Evolutionary conservation across 2,329 filamentous ascomycete species (phyloP).

Genomic region (Apiospora marii): DNA sequence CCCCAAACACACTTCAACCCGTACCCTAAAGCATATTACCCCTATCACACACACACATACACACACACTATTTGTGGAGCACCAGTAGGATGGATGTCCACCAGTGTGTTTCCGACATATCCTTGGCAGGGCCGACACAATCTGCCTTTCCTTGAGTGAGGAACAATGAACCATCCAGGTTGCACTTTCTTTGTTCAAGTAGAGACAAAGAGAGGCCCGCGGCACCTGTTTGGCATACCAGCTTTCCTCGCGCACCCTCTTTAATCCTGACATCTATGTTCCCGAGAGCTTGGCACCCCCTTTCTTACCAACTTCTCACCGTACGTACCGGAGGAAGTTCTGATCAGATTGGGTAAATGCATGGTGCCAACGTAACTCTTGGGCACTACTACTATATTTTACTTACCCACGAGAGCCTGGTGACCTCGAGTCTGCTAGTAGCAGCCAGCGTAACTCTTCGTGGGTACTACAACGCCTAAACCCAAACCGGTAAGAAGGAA

Average conservation of each 20-base stretch:
- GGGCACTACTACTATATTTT: not conserved
- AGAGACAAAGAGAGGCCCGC: not conserved
- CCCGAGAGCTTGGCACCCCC: not conserved
- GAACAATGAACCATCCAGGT: not conserved
- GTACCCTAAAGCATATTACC: not conserved
- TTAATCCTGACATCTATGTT: not conserved
- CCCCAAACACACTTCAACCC: not conserved
- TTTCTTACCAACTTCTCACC: not conserved
- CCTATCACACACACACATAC: not conserved
- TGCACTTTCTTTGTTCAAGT: not conserved
- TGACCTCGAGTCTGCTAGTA: not conserved
- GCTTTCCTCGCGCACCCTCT: not conserved
- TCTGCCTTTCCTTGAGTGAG: not conserved
- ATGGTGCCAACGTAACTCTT: not conserved
- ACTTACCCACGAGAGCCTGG: slow-evolving; percentile 1
- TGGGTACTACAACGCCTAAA: not conserved
- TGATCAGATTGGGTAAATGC: not conserved
- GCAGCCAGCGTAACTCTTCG: not conserved
- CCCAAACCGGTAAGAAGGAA: not conserved
- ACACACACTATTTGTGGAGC: not conserved
- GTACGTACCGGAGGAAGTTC: not conserved
- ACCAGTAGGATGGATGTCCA: slow-evolving; percentile 11
- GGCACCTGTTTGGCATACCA: not conserved
- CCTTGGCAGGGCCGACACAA: not conserved
- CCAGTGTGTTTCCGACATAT: not conserved